Evolutionary conservation across 805 yeast genomes (phyloP).

Genomic region (Candida orba): DNA sequence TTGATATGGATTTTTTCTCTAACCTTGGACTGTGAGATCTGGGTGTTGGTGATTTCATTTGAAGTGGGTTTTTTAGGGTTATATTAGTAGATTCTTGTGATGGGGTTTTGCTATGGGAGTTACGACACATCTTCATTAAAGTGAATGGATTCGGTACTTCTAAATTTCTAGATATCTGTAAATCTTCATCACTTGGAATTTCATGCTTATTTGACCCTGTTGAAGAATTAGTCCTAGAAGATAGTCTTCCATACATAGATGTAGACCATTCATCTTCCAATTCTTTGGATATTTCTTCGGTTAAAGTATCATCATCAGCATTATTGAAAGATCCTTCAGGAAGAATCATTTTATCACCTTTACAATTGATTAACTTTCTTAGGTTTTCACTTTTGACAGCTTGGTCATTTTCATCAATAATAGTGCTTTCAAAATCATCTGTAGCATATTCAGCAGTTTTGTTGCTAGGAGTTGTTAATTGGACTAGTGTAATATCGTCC

Average conservation of each 20-base stretch:
- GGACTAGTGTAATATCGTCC: not conserved
- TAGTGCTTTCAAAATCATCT: not conserved
- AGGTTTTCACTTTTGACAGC: not conserved
- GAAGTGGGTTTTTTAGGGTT: not conserved
- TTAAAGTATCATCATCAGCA: not conserved
- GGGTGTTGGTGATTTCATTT: not conserved
- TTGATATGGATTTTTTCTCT: not conserved
- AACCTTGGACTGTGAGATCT: not conserved
- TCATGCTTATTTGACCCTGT: not conserved
- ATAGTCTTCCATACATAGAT: slow-evolving; percentile 6
- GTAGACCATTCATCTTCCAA: slow-evolving; percentile 8
- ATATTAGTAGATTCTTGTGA: not conserved
- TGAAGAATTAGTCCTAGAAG: slow-evolving; percentile 3
- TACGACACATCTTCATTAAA: slow-evolving; percentile 9
- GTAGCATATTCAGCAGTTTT: not conserved
- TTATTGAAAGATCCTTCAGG: too few species aligned
- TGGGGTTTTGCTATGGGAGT: not conserved
- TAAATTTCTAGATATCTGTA: slow-evolving; percentile 7
- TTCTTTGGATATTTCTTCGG: not conserved
- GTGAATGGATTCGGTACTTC: slow-evolving; percentile 21
- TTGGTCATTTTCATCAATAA: too few species aligned
- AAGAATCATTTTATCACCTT: too few species aligned
- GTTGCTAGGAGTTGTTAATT: not conserved
- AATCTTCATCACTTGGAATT: slow-evolving; percentile 8
- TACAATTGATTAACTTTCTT: too few species aligned